Evolutionary conservation across 495 filamentous ascomycete species (phyloP).

Genomic region (Talaromyces nanjingensis): DNA sequence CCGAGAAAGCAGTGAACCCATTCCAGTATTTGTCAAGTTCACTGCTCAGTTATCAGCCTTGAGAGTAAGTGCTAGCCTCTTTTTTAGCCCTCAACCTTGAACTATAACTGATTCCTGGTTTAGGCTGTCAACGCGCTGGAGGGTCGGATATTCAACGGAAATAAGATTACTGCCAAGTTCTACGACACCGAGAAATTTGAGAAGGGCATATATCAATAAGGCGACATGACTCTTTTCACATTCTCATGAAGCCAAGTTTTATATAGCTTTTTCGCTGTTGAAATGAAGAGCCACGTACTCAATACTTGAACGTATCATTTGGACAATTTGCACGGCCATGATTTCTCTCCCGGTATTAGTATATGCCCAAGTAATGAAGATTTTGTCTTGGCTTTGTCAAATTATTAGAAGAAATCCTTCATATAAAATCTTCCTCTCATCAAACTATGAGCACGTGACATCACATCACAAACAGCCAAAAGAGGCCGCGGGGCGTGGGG

Average conservation of each 20-base stretch:
- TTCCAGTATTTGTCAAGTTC: constrained; percentile 87
- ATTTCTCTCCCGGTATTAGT: not conserved
- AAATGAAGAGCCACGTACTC: no score
- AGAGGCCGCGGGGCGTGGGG: not conserved
- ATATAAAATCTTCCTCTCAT: not conserved
- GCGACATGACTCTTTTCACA: no score
- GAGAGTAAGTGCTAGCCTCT: constrained; percentile 47
- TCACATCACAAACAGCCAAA: not conserved
- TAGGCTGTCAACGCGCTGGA: constrained; percentile 85
- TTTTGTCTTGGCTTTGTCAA: no score
- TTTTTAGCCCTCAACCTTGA: not conserved
- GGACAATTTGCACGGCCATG: no score
- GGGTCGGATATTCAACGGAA: constrained; percentile 79
- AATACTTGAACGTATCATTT: no score
- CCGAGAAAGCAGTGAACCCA: constrained; percentile 38
- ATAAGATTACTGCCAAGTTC: constrained; percentile 68
- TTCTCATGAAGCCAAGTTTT: no score
- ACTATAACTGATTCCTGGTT: constrained; percentile 1
- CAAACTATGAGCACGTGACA: not conserved
- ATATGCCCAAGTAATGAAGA: not conserved
- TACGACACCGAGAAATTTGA: constrained; percentile 80
- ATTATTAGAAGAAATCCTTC: not conserved
- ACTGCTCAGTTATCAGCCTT: constrained; percentile 71
- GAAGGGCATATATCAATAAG: constrained; percentile 52
- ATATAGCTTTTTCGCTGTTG: no score